These are phyloP conservation scores for Tephrocybe sp. DNA, from an alignment of 768 basidiomycete genomes.

Conservation along the genomic window DNA sequence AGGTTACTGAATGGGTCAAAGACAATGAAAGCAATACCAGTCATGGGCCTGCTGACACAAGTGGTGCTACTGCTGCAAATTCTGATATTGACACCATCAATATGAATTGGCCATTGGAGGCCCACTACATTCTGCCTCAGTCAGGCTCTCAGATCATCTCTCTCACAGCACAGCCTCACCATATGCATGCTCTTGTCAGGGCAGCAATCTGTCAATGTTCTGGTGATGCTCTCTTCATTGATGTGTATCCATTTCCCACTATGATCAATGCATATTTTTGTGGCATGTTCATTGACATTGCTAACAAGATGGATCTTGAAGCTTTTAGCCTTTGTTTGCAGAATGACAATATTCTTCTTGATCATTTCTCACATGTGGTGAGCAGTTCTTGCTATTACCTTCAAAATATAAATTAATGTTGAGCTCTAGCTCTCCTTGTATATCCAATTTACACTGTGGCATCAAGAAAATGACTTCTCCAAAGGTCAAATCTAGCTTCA, in stretches of 20 bases:
- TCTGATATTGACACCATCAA: background rate
- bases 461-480: background rate
- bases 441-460: too few species aligned
- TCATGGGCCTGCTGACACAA: too few species aligned
- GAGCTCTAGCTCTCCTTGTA: background rate
- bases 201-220: conserved; percentile 4
- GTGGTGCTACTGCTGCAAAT: too few species aligned
- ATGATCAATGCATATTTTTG: background rate
- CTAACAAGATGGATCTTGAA: too few species aligned
- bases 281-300: background rate
- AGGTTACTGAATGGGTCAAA: too few species aligned
- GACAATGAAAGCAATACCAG: too few species aligned
- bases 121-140: conserved; percentile 3
- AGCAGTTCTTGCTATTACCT: background rate
- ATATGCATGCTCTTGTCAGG: too few species aligned
- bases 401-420: too few species aligned
- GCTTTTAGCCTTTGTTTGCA: too few species aligned
- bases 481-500: background rate
- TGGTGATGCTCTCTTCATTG: too few species aligned
- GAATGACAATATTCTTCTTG: background rate
- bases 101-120: background rate
- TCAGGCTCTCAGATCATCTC: background rate
- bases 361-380: background rate
- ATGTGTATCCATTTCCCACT: background rate
- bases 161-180: too few species aligned